These are phyloP conservation scores for Lasiosphaeriaceae sp. DNA, from an alignment of 495 filamentous ascomycete species.

Conservation along the genomic window DNA sequence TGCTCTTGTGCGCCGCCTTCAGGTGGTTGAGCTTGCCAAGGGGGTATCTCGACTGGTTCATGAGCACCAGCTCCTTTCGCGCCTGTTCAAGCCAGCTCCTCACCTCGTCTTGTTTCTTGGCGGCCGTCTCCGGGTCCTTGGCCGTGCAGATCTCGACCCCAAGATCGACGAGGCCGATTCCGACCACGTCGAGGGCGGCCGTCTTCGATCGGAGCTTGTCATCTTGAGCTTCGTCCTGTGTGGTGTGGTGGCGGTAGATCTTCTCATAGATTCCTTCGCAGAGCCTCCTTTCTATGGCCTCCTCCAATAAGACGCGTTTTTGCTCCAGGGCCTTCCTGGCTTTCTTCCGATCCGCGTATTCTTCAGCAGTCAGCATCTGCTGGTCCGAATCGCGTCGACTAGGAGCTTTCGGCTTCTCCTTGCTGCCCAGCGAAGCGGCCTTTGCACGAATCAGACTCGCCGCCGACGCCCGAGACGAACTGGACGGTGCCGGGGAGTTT, in stretches of 20 bases:
- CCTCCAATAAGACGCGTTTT: constrained; percentile 74
- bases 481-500: constrained; percentile 48
- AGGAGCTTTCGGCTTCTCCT: constrained; percentile 42
- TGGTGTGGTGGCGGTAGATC: constrained; percentile 86
- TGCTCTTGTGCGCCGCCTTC: constrained; percentile 84
- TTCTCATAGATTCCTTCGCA: constrained; percentile 83
- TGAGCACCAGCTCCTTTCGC: constrained; percentile 67
- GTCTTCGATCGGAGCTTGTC: constrained; percentile 94
- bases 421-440: constrained; percentile 47
- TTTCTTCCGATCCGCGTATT: constrained; percentile 73
- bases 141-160: constrained; percentile 66
- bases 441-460: constrained; percentile 49
- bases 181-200: constrained; percentile 83
- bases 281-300: constrained; percentile 83
- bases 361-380: constrained; percentile 88
- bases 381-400: constrained; percentile 46
- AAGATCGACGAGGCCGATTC: constrained; percentile 82
- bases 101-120: constrained; percentile 67
- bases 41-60: constrained; percentile 84
- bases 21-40: constrained; percentile 88
- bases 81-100: constrained; percentile 67
- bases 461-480: constrained; percentile 48
- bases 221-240: constrained; percentile 91
- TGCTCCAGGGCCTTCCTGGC: constrained; percentile 72
- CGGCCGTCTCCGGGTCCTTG: constrained; percentile 45